Evolutionary conservation across 345 rosid species (phyloP), one percentile per base, ranked within the genome.

Genomic region (Erodium maritimum): DNA sequence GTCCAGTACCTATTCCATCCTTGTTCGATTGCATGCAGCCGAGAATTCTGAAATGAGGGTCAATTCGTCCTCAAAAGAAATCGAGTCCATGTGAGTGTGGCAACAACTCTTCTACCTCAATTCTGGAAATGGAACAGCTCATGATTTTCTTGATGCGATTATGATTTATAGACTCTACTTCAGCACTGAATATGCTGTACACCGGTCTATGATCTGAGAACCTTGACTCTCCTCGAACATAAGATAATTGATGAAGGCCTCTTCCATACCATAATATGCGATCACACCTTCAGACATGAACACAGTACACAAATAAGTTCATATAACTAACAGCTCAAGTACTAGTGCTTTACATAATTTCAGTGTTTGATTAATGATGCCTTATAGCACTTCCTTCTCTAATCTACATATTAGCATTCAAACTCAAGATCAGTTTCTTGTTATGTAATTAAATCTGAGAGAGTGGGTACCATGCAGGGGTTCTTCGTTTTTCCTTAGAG

Each of bases 181-280:
- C 97, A 13, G 88, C 97, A 7, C 61, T 65, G 66, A 94, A 94
- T 56, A 87, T 56, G 70, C 97, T 78, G 65, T 82, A 90, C 42
- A 94, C 99, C 29, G 97, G 99, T 61, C 99, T 83, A 56, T 94
- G 99, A 73, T 94, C 99, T 11, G 99, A 94, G 82, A 94, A 94
- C 67, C 82, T 82, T 12, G 99, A 90, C 76, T 94, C 99, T 19
- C 97, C 99, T n/a, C 97, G 81, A 50, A 87, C 99, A 62, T 94
- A 90, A 16, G 97, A 87, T 64, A 94, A 71, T 64, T 85, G 97
- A 64, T 45, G 22, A 55, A 94, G 75, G 59, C 99, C 99, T 71
- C 73, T 76, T 60, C 99, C 99, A 19, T 82, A 71, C 99, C 99
- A 94, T 34, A 94, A 76, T 70, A 90, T 90, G 5, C 97, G 96